Conservation (phyloP, 2,329 filamentous ascomycete species). For the Exserohilum turcica region DNA sequence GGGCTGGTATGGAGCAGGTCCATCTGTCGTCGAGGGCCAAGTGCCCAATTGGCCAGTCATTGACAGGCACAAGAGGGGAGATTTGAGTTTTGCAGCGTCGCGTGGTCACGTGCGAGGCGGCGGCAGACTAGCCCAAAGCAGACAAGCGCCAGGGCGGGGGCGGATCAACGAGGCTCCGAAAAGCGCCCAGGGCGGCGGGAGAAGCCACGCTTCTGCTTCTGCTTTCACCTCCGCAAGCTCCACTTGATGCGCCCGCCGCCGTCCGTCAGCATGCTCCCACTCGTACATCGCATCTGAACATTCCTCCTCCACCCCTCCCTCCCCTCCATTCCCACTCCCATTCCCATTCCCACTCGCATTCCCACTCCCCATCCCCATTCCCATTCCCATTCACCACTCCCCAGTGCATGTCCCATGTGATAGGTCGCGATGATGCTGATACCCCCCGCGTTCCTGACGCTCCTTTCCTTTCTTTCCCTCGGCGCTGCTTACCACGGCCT, state of each 20-base stretch:
- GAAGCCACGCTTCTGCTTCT: slow-evolving; percentile 8
- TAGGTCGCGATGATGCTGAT: slow-evolving; percentile 23
- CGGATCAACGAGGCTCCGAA: too few species aligned
- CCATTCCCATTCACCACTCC: neutral
- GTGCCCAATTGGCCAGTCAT: neutral
- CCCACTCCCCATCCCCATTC: too few species aligned
- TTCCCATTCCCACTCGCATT: too few species aligned
- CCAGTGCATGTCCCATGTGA: slow-evolving; percentile 17
- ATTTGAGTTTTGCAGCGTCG: slow-evolving; percentile 4
- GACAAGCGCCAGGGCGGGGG: neutral
- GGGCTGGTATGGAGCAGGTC: neutral
- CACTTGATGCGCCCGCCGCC: neutral
- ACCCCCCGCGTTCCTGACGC: slow-evolving; percentile 27
- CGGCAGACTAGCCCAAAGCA: neutral
- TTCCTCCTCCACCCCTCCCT: neutral
- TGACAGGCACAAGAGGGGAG: neutral
- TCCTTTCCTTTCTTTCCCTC: slow-evolving; percentile 32
- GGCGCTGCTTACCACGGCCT: slow-evolving; percentile 62
- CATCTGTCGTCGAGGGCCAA: neutral
- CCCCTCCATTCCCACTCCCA: too few species aligned
- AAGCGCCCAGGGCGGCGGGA: neutral
- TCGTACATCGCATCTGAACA: neutral
- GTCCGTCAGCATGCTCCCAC: slow-evolving; percentile 7
- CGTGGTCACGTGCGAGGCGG: slow-evolving; percentile 23
- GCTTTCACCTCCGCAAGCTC: neutral